Percentiles rank a stretch among this genome's conserved stretches.
phyloP scores from a whole-genome alignment of 202 grass and related monocot species.

The Cymbopogon flexuosus region DNA sequence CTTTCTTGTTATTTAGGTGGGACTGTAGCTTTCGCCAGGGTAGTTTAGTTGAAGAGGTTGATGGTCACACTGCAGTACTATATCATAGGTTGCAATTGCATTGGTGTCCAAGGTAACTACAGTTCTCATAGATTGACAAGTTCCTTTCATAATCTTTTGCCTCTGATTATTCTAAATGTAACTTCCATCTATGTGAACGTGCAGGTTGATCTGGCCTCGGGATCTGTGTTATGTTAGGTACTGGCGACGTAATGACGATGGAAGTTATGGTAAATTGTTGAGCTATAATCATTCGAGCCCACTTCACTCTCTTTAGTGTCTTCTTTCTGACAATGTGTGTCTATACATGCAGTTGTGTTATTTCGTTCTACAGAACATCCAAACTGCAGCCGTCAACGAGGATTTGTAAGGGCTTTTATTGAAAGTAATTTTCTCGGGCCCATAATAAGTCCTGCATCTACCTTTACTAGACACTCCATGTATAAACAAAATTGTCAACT shows the following conservation, averaged over 20 bases:
- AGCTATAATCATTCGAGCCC: not conserved
- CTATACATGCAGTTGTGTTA: conserved; percentile 65
- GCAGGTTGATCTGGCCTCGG: conserved; percentile 85
- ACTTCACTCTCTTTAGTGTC: not conserved
- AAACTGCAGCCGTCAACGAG: conserved; percentile 65
- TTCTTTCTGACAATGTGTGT: conserved; percentile 17
- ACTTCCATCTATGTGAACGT: conserved; percentile 26
- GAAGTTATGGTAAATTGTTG: conserved; percentile 75
- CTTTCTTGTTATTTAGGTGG: conserved; percentile 55
- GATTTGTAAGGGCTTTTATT: conserved; percentile 84
- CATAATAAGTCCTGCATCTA: conserved; percentile 25
- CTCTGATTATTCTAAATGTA: not conserved
- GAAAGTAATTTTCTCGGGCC: conserved; percentile 64
- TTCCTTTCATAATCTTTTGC: not conserved
- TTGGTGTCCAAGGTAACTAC: conserved; percentile 84
- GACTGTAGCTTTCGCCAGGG: conserved; percentile 96
- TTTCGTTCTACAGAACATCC: conserved; percentile 82
- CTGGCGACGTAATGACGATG: conserved; percentile 94
- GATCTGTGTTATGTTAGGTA: conserved; percentile 97
- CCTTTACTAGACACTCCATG: not conserved
- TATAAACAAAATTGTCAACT: conserved; percentile 18
- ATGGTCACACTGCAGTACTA: conserved; percentile 84
- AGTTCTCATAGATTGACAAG: conserved; percentile 12
- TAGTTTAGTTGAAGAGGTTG: conserved; percentile 92
- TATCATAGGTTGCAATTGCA: conserved; percentile 84